Evolutionary conservation across 495 filamentous ascomycete genomes (phyloP).

Genomic region (Lasiosphaeris hirsuta): DNA sequence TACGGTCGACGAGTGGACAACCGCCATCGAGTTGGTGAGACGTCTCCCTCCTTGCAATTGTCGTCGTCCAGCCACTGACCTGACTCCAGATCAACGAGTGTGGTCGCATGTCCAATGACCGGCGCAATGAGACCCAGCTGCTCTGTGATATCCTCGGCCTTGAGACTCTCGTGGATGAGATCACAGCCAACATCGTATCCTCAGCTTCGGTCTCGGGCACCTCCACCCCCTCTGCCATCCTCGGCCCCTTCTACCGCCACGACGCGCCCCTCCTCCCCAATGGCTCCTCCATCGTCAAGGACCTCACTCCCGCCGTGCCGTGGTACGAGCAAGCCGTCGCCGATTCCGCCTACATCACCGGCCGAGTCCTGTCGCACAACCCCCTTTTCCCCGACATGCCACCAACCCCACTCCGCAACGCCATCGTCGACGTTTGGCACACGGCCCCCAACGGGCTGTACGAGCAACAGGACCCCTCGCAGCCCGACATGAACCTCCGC

Average conservation of each 20-base stretch:
- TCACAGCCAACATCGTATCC: conserved; percentile 60
- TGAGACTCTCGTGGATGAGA: conserved; percentile 69
- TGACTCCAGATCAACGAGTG: conserved; percentile 62
- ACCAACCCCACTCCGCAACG: conserved; percentile 56
- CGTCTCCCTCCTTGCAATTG: neutral
- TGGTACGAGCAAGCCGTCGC: conserved; percentile 46
- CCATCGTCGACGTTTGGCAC: conserved; percentile 74
- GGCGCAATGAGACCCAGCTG: conserved; percentile 70
- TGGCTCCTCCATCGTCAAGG: conserved; percentile 57
- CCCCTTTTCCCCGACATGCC: conserved; percentile 26
- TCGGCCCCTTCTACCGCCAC: conserved; percentile 75
- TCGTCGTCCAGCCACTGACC: conserved; percentile 6
- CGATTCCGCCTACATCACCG: conserved; percentile 60
- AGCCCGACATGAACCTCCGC: conserved; percentile 71
- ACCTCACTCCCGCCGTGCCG: conserved; percentile 22
- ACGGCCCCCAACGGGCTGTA: conserved; percentile 74
- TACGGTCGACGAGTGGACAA: conserved; percentile 52
- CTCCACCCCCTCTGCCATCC: conserved; percentile 70
- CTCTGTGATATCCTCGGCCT: conserved; percentile 71
- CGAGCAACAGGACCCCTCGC: conserved; percentile 70
- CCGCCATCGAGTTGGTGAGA: conserved; percentile 41
- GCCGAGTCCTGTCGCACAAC: conserved; percentile 51
- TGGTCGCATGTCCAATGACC: conserved; percentile 67
- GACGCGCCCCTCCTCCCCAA: conserved; percentile 62
- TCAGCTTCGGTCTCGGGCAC: conserved; percentile 46